phyloP scores from a whole-genome alignment of 768 basidiomycete species.

The Leccinum ochraceum region DNA sequence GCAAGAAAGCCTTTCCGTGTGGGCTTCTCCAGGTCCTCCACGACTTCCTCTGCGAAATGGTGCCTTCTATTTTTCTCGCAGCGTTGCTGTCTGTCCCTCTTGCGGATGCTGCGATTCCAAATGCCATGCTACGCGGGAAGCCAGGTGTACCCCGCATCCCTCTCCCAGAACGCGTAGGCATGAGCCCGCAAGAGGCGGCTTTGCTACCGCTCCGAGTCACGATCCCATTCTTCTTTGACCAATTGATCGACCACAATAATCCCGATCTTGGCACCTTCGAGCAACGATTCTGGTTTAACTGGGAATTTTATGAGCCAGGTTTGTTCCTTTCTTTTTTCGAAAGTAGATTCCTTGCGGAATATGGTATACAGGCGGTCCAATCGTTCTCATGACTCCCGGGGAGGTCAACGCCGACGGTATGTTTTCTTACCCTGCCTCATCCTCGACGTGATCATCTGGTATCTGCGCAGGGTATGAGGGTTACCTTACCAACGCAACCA shows the following conservation, averaged over 20 bases:
- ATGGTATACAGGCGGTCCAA: conserved; percentile 24
- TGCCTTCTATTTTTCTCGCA: conserved; percentile 2
- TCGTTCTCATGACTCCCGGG: conserved; percentile 55
- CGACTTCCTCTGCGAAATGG: neutral
- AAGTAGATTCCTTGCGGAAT: neutral
- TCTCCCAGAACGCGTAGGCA: conserved; percentile 11
- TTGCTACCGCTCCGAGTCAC: conserved; percentile 24
- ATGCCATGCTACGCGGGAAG: conserved; percentile 25
- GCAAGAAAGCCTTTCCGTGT: neutral
- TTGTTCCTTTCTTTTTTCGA: neutral
- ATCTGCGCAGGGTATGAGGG: conserved; percentile 32
- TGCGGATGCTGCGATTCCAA: conserved; percentile 21
- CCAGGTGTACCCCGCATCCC: conserved; percentile 18
- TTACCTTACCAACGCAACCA: conserved; percentile 66
- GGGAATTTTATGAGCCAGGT: conserved; percentile 63
- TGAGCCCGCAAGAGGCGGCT: conserved; percentile 23
- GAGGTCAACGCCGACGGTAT: conserved; percentile 56
- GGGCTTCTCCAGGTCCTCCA: neutral
- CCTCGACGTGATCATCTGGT: neutral
- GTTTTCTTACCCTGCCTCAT: neutral
- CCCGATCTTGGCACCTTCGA: conserved; percentile 70
- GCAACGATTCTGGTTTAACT: conserved; percentile 73
- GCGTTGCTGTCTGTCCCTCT: conserved; percentile 15
- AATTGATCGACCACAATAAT: conserved; percentile 47
- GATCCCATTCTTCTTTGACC: conserved; percentile 33